Percentiles rank a stretch among this genome's conserved stretches.
These are phyloP conservation scores for Lagenidium sp. DNA, from an alignment of 352 stramenopile genomes.

Conservation along the genomic window DNA sequence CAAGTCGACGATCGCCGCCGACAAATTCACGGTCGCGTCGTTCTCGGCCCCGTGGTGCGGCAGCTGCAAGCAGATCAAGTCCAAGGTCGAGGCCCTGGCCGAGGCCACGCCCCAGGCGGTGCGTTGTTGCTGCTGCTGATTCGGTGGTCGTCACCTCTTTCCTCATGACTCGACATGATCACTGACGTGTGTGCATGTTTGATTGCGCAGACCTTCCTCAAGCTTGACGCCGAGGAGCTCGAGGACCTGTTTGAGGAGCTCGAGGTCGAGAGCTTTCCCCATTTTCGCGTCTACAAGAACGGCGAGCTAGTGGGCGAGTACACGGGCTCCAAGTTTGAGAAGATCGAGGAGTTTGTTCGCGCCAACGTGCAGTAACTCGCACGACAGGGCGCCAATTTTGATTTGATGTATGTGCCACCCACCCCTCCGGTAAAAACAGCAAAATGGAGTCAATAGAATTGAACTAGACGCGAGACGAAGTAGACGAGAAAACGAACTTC, in stretches of 20 bases:
- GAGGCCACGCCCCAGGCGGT: conserved; percentile 31
- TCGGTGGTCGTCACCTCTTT: too few relatives aligned
- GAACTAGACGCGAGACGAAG: too few relatives aligned
- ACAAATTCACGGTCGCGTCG: conserved; percentile 13
- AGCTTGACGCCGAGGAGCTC: conserved; percentile 48
- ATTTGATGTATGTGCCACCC: too few relatives aligned
- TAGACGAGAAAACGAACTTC: too few relatives aligned
- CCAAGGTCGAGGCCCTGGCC: conserved; percentile 36
- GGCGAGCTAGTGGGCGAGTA: conserved; percentile 47
- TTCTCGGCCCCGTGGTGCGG: conserved; percentile 48
- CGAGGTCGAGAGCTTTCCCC: conserved; percentile 69
- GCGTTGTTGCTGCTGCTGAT: neutral
- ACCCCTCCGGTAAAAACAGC: too few relatives aligned
- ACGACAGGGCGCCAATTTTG: too few relatives aligned
- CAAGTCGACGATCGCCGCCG: conserved; percentile 13
- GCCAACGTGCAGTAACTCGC: conserved; percentile 9
- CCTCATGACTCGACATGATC: too few relatives aligned
- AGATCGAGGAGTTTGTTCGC: conserved; percentile 69
- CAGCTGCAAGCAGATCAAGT: conserved; percentile 52
- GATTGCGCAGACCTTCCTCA: conserved; percentile 28
- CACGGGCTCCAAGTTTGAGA: conserved; percentile 65
- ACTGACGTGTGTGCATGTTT: too few relatives aligned
- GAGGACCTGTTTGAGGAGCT: conserved; percentile 59
- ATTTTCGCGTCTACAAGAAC: conserved; percentile 65
- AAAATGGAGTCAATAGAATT: too few relatives aligned